Base-by-base conservation (phyloP, 2,329 filamentous ascomycete genomes). In the Cladorrhinum sp. region DNA sequence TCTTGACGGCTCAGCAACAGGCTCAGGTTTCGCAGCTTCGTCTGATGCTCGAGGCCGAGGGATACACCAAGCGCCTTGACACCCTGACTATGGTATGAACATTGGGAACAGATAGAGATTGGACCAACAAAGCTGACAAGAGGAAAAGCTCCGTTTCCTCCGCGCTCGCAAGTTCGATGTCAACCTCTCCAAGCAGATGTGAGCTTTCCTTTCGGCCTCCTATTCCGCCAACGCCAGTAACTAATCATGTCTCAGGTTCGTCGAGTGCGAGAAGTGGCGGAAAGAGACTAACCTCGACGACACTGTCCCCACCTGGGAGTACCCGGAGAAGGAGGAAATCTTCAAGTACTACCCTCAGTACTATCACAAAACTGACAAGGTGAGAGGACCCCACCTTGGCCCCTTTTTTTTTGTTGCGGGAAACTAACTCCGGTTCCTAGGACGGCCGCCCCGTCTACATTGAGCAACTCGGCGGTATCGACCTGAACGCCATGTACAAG, bases 401-500 rank as follows among this genome's bases (percentile, higher is more conserved):
- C 57, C 49, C 26, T 33, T 46, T 14, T 18, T 33, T 18, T 23
- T 55, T 28, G n/a, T n/a, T n/a, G n/a, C n/a, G n/a, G n/a, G n/a
- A n/a, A n/a, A 18, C 53, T 55, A 16, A 55, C 53, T n/a, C 20
- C 14, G 20, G 36, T 51, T 36, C 42, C 33, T 67, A 96, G 92
- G 95, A 98, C 79, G 95, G 95, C 69, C 90, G 95, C 69, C 95
- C 95, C 57, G 86, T 98, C 67, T 99, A 99, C 82, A 96, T 98
- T 72, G 95, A 99, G 79, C 89, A 95, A 74, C 84, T 97, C 60
- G 95, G 95, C 75, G 92, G 92, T 70, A 95, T 98, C 76, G 91
- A 99, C 78, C 82, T 99, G 68, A 86, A 78, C 58, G 88, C 88
- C 73, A 92, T 98, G 86, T 89, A 91, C 81, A 94, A 95, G 78